Base-by-base conservation (phyloP, 139 green algal genomes). In the Chlorella sp. region DNA sequence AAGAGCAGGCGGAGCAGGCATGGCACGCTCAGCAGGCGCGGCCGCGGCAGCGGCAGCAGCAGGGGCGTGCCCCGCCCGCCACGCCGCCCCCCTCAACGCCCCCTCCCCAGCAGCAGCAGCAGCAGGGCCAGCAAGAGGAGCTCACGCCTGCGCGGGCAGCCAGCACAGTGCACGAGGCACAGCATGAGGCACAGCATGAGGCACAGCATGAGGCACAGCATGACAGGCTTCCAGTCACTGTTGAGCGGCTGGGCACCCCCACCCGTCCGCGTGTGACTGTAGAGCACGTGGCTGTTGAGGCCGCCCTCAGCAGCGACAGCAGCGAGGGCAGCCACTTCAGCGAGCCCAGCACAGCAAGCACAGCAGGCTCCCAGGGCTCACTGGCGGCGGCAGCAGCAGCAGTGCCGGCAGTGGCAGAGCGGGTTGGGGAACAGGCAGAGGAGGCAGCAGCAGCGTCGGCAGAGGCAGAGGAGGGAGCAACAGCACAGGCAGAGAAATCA, bases 1-100 rank as follows among this genome's bases (percentile, higher is more conserved):
- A 80, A 39, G 40, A 87, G 87, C 73, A 89, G 79, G 79, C 79
- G 30, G 26, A 61, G 78, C 39, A 83, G 78, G 78, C 78, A 36
- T 12, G 32, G 71, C 71, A 39, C 9, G 32, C 32, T 11, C 71
- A 76, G 68, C 73, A 32, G 75, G 75, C 75, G 53, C n/a, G 34
- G n/a, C 12, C 12, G 75, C 60, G 2, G 30, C 79, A 85, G 40
- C n/a, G n/a, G n/a, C 60, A 86, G 60, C 57, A 57, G 57, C 82
- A 76, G 36, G 14, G 34, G 21, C 32, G 30, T 12, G 42, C 11
- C 34, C 9, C 9, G n/a, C 76, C 76, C 37, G 76, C 76, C 76
- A 53, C 76, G 15, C 76, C 76, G 18, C 76, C 76, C 12, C 76
- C 76, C 34, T 36, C 76, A 34, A 36, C 76, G 3, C 76, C 34